phyloP scores from a whole-genome alignment of 1,139 yeast species.

The Pichia sp. region DNA sequence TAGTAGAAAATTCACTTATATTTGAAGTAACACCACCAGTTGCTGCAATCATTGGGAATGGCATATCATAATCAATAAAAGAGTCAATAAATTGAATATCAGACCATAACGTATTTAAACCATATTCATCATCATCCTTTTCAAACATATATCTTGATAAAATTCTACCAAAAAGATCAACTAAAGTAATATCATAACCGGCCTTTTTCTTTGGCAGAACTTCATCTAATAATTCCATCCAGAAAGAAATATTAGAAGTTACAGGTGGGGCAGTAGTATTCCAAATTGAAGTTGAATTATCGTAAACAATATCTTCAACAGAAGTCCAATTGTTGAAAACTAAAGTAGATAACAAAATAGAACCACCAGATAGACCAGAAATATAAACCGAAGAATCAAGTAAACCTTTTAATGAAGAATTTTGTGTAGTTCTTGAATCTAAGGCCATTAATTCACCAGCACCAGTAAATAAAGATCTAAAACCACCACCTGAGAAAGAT shows the following conservation, averaged over 20 bases:
- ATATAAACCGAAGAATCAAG: slow-evolving; percentile 50
- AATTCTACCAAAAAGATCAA: slow-evolving; percentile 68
- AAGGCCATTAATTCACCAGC: slow-evolving; percentile 56
- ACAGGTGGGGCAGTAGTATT: slow-evolving; percentile 38
- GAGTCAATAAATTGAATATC: slow-evolving; percentile 29
- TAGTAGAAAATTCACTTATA: slow-evolving; percentile 21
- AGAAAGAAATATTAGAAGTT: slow-evolving; percentile 35
- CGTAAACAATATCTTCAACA: slow-evolving; percentile 32
- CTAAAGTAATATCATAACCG: slow-evolving; percentile 54
- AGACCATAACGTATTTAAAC: slow-evolving; percentile 33
- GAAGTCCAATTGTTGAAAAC: slow-evolving; percentile 43
- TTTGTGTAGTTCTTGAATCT: slow-evolving; percentile 36
- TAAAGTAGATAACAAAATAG: slow-evolving; percentile 54
- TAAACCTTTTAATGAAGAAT: slow-evolving; percentile 41
- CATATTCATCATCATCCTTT: slow-evolving; percentile 34
- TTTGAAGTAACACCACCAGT: slow-evolving; percentile 33
- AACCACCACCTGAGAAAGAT: slow-evolving; percentile 72
- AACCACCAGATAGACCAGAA: slow-evolving; percentile 67
- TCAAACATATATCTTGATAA: slow-evolving; percentile 44
- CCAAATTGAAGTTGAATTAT: slow-evolving; percentile 47
- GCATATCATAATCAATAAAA: slow-evolving; percentile 34
- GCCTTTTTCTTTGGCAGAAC: slow-evolving; percentile 45
- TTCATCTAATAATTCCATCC: slow-evolving; percentile 42
- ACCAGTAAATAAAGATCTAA: slow-evolving; percentile 60
- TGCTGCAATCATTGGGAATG: slow-evolving; percentile 40